phyloP scores from a whole-genome alignment of 768 basidiomycete genomes.

The Kwoniella europaea region DNA sequence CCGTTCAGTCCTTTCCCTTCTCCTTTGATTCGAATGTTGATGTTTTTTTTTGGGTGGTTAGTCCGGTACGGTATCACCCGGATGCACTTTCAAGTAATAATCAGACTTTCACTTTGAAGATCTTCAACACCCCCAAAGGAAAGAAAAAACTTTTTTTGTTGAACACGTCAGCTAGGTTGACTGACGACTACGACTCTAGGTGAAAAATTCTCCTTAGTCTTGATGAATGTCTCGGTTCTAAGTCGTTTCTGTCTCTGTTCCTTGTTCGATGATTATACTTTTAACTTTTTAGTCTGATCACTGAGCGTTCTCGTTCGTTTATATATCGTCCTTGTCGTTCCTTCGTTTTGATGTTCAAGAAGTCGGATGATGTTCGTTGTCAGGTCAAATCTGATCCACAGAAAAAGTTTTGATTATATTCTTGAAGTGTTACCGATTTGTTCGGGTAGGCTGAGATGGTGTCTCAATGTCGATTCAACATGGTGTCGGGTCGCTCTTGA shows the following conservation, averaged over 20 bases:
- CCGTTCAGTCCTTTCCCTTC: not conserved
- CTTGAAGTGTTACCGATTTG: not conserved
- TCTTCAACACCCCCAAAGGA: not conserved
- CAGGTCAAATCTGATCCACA: not conserved
- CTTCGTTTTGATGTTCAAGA: not conserved
- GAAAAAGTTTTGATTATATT: not conserved
- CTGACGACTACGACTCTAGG: not conserved
- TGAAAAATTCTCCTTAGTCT: not conserved
- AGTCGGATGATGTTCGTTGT: not conserved
- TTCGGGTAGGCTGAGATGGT: not conserved
- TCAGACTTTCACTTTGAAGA: not conserved
- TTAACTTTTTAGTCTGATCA: not conserved
- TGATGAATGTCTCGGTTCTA: conserved; percentile 1
- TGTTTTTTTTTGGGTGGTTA: not conserved
- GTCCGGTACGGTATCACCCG: conserved; percentile 1
- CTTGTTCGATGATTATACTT: not conserved
- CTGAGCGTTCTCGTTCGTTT: not conserved
- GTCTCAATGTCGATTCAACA: not conserved
- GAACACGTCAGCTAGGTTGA: conserved; percentile 2
- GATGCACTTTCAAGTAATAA: not conserved
- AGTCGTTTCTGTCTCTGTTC: not conserved
- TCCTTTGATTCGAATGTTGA: not conserved
- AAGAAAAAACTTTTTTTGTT: no score
- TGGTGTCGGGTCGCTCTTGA: not conserved
- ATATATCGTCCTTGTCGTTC: not conserved